Conservation (phyloP, 371 early-diverging fungal genomes). For the Actinomucor elegans region DNA sequence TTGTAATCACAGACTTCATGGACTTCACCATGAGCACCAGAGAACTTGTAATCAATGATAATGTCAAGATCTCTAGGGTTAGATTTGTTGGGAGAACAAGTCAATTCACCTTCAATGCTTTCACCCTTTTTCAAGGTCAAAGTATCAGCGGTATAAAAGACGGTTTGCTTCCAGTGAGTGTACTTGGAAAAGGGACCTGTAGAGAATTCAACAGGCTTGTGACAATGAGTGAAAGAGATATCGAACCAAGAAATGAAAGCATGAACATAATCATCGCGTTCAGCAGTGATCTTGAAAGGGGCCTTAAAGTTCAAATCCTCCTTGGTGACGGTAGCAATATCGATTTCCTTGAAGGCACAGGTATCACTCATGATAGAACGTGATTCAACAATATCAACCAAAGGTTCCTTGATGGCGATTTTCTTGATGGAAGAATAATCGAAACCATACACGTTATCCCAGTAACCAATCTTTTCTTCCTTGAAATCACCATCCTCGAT, state of each 20-base stretch:
- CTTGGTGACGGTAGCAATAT: constrained; percentile 78
- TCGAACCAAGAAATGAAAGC: constrained; percentile 96
- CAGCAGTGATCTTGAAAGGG: constrained; percentile 76
- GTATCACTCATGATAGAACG: constrained; percentile 75
- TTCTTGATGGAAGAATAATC: constrained; percentile 88
- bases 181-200: constrained; percentile 88
- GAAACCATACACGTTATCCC: constrained; percentile 94
- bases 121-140: constrained; percentile 79
- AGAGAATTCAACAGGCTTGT: constrained; percentile 86
- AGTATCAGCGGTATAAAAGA: constrained; percentile 83
- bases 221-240: constrained; percentile 85
- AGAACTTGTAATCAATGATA: constrained; percentile 71
- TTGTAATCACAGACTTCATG: constrained; percentile 80
- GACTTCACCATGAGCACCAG: constrained; percentile 61
- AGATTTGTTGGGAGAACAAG: constrained; percentile 79
- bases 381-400: constrained; percentile 90
- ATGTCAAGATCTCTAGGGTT: constrained; percentile 97
- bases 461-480: constrained; percentile 91
- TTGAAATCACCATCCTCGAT: constrained; percentile 94
- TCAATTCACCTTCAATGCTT: constrained; percentile 75
- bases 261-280: constrained; percentile 83
- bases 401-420: constrained; percentile 86
- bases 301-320: constrained; percentile 81
- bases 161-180: constrained; percentile 99
- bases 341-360: constrained; percentile 79